Evolutionary conservation across 1,284 basidiomycete species (phyloP), one percentile per base, ranked within the genome.

Genomic region (Mycena sp.): DNA sequence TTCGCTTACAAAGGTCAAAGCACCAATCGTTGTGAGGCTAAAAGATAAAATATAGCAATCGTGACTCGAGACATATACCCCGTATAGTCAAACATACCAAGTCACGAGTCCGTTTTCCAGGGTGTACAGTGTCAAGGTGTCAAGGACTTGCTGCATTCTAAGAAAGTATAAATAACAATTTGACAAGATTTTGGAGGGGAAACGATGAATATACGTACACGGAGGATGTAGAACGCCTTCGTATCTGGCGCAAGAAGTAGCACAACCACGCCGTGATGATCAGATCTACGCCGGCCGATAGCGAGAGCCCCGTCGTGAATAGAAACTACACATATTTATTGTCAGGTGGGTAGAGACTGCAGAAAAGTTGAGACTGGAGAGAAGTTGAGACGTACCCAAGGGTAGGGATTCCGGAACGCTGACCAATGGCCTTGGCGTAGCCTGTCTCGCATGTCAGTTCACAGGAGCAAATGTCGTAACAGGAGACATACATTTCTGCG

Each of bases 41-140:
- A 23, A n/a, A n/a, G 7, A 32, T 4, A 46, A 46, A 6, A 28
- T 23, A 11, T 21, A 28, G 23, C 9, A 6, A 4, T 10, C 10
- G 26, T 28, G 2, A 32, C 11, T 26, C 10, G 30, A 4, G 21
- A 35, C 43, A 40, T 17, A 21, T 7, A 35, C 7, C 14, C 7
- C 25, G 54, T 16, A 38, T 40, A 37, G n/a, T n/a, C 3, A 3
- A 55, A 83, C 65, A 25, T 28, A 67, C 84, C 77, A 80, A 11
- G 85, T 86, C 9, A 86, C 64, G 3, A 78, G 69, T 4, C 85
- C 85, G 4, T 81, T 87, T 63, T 87, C 84, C 12, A 87, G 71
- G 0, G 85, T 83, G 57, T 87, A 87, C 3, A 86, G 59, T 49
- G 83, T 85, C 50, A 87, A 71, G 0, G 76, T 72, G 58, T 86